These are phyloP conservation scores for Schrenkiella parvula DNA, from an alignment of 345 rosid species.

Conservation along the genomic window DNA sequence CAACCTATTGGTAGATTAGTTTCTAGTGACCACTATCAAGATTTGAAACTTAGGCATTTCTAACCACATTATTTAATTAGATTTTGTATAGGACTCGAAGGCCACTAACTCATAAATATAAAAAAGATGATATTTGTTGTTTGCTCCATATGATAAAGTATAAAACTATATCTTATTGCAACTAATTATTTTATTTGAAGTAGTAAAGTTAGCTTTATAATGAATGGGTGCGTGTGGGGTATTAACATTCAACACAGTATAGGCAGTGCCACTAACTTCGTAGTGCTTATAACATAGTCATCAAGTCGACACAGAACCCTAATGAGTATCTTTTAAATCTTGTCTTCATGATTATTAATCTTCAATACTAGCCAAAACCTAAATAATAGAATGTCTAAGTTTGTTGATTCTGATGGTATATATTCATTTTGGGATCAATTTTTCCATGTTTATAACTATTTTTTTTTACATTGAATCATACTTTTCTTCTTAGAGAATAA, in stretches of 20 bases:
- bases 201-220: slow-evolving; percentile 12
- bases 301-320: slow-evolving; percentile 5
- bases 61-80: neutral
- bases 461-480: neutral
- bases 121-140: slow-evolving; percentile 33
- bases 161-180: neutral
- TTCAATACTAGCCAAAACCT: neutral
- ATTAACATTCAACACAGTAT: slow-evolving; percentile 22
- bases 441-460: neutral
- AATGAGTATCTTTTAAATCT: slow-evolving; percentile 1
- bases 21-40: neutral
- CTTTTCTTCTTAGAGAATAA: neutral
- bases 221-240: slow-evolving; percentile 32
- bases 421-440: neutral
- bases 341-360: neutral
- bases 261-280: slow-evolving; percentile 27
- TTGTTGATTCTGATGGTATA: neutral
- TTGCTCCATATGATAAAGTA: slow-evolving; percentile 4
- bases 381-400: neutral
- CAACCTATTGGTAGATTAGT: neutral
- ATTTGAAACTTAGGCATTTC: neutral
- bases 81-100: slow-evolving; percentile 18
- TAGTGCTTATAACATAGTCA: slow-evolving; percentile 28
- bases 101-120: slow-evolving; percentile 24
- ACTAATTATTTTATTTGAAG: neutral